phyloP scores from a whole-genome alignment of 257 asterid genomes.

The Cynanchum wilfordii region DNA sequence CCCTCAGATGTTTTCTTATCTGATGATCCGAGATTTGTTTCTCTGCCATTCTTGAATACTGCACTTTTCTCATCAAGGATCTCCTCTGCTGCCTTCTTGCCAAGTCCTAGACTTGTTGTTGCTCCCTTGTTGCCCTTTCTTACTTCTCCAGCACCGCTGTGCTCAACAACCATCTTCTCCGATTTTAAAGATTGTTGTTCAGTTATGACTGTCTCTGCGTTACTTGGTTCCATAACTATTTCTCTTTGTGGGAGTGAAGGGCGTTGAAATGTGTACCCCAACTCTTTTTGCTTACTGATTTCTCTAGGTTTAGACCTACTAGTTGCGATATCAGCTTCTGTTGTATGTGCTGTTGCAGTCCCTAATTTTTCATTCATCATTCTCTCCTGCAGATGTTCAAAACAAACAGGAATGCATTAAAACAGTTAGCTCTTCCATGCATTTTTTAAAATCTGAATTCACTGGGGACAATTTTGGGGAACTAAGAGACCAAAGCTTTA shows the following conservation, averaged over 20 bases:
- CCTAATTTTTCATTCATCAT: slow-evolving; percentile 41
- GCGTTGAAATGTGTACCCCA: slow-evolving; percentile 28
- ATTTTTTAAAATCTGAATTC: not conserved
- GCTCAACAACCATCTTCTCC: slow-evolving; percentile 34
- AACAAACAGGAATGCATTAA: not conserved
- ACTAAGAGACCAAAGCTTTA: slow-evolving; percentile 19
- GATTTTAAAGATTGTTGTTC: slow-evolving; percentile 28
- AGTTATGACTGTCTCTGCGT: slow-evolving; percentile 24
- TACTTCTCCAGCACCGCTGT: slow-evolving; percentile 28
- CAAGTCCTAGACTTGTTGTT: slow-evolving; percentile 2
- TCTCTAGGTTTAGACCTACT: slow-evolving; percentile 31
- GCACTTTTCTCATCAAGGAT: not conserved
- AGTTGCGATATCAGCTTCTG: slow-evolving; percentile 27
- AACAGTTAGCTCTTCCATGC: not conserved
- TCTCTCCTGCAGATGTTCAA: slow-evolving; percentile 50
- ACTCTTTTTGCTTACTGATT: slow-evolving; percentile 32
- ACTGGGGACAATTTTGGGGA: not conserved
- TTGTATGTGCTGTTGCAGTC: slow-evolving; percentile 19
- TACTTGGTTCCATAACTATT: slow-evolving; percentile 31
- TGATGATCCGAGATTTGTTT: slow-evolving; percentile 12
- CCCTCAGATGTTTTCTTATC: slow-evolving; percentile 6
- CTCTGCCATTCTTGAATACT: slow-evolving; percentile 14
- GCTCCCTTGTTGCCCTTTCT: slow-evolving; percentile 19
- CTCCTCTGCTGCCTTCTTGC: not conserved
- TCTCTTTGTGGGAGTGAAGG: slow-evolving; percentile 28